Conservation (phyloP, 805 yeast genomes). For the Metschnikowia proteae region DNA sequence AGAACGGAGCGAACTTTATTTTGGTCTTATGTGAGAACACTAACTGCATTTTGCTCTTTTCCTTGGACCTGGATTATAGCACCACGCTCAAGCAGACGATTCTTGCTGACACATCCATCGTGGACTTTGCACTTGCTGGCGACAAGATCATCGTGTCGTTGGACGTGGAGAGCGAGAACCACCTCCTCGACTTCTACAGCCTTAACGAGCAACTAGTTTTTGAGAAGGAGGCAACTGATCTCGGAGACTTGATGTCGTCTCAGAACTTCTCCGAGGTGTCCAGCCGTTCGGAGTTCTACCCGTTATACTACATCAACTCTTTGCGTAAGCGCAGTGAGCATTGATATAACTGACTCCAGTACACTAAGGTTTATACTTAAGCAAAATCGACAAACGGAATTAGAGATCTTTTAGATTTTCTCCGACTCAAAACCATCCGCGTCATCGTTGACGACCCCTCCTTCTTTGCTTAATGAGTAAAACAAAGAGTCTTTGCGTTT, state of each 20-base stretch:
- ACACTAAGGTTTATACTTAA: not conserved
- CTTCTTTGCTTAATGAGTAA: constrained; percentile 76
- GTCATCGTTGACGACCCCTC: constrained; percentile 51
- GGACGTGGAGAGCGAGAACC: constrained; percentile 26
- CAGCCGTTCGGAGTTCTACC: constrained; percentile 38
- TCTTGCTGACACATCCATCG: constrained; percentile 21
- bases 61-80: constrained; percentile 22
- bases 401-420: not conserved
- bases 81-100: constrained; percentile 31
- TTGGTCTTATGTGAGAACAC: constrained; percentile 53
- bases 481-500: constrained; percentile 66
- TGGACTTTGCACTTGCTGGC: constrained; percentile 27
- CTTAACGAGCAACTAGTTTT: constrained; percentile 21
- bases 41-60: constrained; percentile 39
- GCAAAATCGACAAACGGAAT: not conserved
- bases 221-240: constrained; percentile 10
- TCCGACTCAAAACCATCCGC: constrained; percentile 5
- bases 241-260: constrained; percentile 22
- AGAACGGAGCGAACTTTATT: constrained; percentile 24
- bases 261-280: constrained; percentile 32
- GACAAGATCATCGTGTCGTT: constrained; percentile 24
- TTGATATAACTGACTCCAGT: constrained; percentile 20
- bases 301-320: constrained; percentile 46
- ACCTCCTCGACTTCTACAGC: constrained; percentile 24
- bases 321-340: constrained; percentile 65